Base-by-base conservation (phyloP, 768 basidiomycete species). In the Macrolepiota fuliginosa region DNA sequence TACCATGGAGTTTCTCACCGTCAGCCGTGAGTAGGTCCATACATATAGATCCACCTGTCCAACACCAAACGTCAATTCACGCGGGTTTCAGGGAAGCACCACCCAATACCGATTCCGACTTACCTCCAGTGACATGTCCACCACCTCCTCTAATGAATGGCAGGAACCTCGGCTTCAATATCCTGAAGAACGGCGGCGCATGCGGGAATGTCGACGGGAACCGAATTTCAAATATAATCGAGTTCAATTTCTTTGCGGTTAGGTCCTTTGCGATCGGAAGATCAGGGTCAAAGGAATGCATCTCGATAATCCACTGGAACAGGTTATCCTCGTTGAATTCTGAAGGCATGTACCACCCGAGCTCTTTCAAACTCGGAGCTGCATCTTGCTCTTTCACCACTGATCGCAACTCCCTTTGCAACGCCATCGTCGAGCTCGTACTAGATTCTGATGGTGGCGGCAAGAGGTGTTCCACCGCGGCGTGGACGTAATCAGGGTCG, bases 101-200 rank as follows among this genome's bases (percentile, higher is more conserved):
- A 10, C n/a, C 9, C 6, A 22, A 17, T 9, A 15, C 15, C 3
- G 19, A 29, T 7, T 32, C 29, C 29, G 29, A 37, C 51, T 45
- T 4, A 82, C 85, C 88, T 65, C 79, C 82, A 19, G 87, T 89
- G 45, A 90, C 76, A 71, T 89, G 85, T 0, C 88, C 89, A 7
- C 89, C 88, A 2, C 88, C 89, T 17, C 89, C 89, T 55, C 85
- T 79, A 39, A 82, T 80, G 68, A 91, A 91, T 0, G 88, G 86
- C 37, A 89, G 69, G 73, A 91, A 88, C 25, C 90, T 81, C 0
- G 90, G 90, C 25, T 85, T 86, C 24, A 92, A 79, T 35, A 91
- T 85, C 59, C 90, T 82, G 73, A 91, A 90, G 76, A 89, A 91
- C 0, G 91, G 90, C 0, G 89, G 91, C 9, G 83, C 78, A 65